phyloP scores from a whole-genome alignment of 2,329 filamentous ascomycete genomes.

The Zalaria sp. region DNA sequence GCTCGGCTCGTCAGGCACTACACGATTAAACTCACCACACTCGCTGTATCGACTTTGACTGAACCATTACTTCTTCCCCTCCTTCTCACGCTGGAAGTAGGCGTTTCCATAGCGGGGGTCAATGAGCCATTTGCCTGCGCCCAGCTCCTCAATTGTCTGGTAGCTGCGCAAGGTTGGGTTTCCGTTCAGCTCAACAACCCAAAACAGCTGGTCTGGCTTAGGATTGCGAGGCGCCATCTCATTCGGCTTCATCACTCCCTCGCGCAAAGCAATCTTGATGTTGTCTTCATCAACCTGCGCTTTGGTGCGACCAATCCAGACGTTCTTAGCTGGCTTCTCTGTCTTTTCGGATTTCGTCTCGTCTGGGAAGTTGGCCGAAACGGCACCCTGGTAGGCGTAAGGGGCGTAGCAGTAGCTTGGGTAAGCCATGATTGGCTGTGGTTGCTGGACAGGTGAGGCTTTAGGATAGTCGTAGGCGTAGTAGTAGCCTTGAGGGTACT shows the following conservation, averaged over 20 bases:
- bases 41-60: no score
- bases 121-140: constrained; percentile 19
- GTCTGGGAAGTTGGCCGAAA: neutral
- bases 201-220: constrained; percentile 20
- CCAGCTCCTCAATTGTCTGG: constrained; percentile 16
- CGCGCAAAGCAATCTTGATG: constrained; percentile 19
- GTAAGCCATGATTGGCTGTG: neutral
- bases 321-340: constrained; percentile 5
- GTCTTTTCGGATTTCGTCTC: neutral
- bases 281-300: constrained; percentile 24
- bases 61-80: constrained; percentile 10
- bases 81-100: constrained; percentile 18
- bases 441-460: neutral
- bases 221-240: constrained; percentile 17
- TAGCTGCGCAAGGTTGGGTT: constrained; percentile 17
- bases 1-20: no score
- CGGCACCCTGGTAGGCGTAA: neutral
- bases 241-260: constrained; percentile 19
- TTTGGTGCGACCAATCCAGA: constrained; percentile 22
- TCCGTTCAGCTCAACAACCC: constrained; percentile 20
- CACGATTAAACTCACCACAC: no score
- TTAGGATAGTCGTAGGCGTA: constrained; percentile 8
- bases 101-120: constrained; percentile 17
- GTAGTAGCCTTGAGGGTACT: constrained; percentile 5
- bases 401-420: neutral